Evolutionary conservation across 169 alveolate genomes (phyloP), one percentile per base, ranked within the genome.

Genomic region (Plasmodium falciparum): DNA sequence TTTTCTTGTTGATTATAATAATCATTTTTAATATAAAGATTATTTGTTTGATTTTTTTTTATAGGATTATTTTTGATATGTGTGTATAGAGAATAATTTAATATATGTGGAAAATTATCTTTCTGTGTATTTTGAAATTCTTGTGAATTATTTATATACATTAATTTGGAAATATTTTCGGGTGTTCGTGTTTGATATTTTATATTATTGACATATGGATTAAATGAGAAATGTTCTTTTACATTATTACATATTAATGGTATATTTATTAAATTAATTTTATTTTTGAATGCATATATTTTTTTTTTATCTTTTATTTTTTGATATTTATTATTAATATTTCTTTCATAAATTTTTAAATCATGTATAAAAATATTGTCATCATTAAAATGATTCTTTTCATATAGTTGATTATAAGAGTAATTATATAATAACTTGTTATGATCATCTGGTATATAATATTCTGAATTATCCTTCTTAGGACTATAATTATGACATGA

Each of bases 261-360:
- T 39, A 80, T 69, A 58, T 43, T n/a, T 3, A 69, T 43, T 47
- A 69, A 52, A 1, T 11, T 49, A 13, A 80, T 80, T 56, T 69
- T 43, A 47, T 69, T 80, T 26, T 45, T 61, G 20, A 80, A 17
- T n/a, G 6, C 66, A 17, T 56, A 49, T 8, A 6, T 80, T 66
- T 80, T 80, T 80, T 52, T 80, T 80, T 29, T 66, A 29, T 80
- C 71, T 47, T 69, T 80, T 12, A 59, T 59, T 61, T 74, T 74
- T 9, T 20, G 45, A 67, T 80, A 80, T 61, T 80, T 80, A 56
- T 80, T 80, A 61, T 80, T 80, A 20, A 54, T 80, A 2, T 50
- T 62, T 49, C 73, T 66, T 33, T 80, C 90, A 47, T 80, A 80
- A 49, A 80, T 22, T 24, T 80, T 69, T 56, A 80, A 56, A 43